phyloP scores from a whole-genome alignment of 306 rosid species.

The Hylodesmum podocarpum region DNA sequence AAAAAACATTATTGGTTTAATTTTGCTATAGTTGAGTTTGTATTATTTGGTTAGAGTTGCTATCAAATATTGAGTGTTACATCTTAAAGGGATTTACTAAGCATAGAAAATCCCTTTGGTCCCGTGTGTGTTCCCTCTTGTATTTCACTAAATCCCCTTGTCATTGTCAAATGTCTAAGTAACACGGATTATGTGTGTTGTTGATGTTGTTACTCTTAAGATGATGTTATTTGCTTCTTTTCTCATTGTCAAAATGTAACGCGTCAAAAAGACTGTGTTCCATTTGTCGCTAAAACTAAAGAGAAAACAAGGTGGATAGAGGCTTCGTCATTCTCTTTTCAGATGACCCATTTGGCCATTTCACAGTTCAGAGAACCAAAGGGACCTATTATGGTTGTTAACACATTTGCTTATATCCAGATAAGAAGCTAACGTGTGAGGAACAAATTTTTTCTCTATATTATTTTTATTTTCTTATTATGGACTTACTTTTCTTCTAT shows the following conservation, averaged over 20 bases:
- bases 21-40: neutral
- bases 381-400: neutral
- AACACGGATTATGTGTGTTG: slow-evolving; percentile 10
- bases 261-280: neutral
- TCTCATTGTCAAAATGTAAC: neutral
- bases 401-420: neutral
- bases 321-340: neutral
- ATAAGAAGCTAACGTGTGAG: neutral
- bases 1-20: no score
- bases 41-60: neutral
- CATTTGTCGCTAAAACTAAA: slow-evolving; percentile 13
- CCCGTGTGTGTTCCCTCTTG: slow-evolving; percentile 10
- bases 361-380: neutral
- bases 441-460: neutral
- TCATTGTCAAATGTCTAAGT: slow-evolving; percentile 25
- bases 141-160: neutral
- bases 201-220: neutral
- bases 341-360: neutral
- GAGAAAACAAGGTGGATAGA: neutral
- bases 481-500: neutral
- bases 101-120: slow-evolving; percentile 12
- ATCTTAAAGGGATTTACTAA: slow-evolving; percentile 6
- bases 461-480: neutral
- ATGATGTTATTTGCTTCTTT: neutral
- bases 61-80: neutral